Evolutionary conservation across 257 asterid species (phyloP), one percentile per base, ranked within the genome.

Genomic region (Solanum ossicruentum): DNA sequence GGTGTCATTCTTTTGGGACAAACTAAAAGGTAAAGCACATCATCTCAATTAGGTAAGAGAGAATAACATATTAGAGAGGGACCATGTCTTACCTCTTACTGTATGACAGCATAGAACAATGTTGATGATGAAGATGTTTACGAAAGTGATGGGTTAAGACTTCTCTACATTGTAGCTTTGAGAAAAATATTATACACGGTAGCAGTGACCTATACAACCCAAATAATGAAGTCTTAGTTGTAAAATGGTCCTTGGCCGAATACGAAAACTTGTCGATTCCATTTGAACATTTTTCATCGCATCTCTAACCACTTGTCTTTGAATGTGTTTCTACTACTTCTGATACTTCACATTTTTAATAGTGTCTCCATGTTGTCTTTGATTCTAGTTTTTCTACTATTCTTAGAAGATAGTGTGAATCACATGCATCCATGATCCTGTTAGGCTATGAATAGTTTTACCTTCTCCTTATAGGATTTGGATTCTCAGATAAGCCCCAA

Each of bases 401-500:
- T 51, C 43, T 23, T 77, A 49, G 21, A 47, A 23, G 57, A 26
- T 49, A 8, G 45, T 51, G 82, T 3, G 26, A 28, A 11, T 58
- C 58, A 82, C 60, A 16, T 21, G 18, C n/a, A 61, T 82, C 84
- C 15, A 8, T 82, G 47, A 45, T 82, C 43, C 0, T 45, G 21
- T 61, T 8, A 82, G 75, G 45, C 16, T 15, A 23, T 41, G 47
- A 45, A 36, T 23, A 47, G 36, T 55, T 56, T 47, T 88, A 51
- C 86, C 88, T 23, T 82, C 17, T 77, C 84, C 49, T 86, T 85
- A 71, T 91, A 96, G 99, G 99, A 86, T 96, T 96, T 91, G 99
- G 99, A 87, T 94, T 94, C 92, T 96, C 99, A 23, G 99, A 96
- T 72, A 94, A 94, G 87, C 99, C 99, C 69, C 99, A 96, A 85